Evolutionary conservation across 1,139 yeast species (phyloP), one percentile per base, ranked within the genome.

Genomic region (Wickerhamiella pararugosa): DNA sequence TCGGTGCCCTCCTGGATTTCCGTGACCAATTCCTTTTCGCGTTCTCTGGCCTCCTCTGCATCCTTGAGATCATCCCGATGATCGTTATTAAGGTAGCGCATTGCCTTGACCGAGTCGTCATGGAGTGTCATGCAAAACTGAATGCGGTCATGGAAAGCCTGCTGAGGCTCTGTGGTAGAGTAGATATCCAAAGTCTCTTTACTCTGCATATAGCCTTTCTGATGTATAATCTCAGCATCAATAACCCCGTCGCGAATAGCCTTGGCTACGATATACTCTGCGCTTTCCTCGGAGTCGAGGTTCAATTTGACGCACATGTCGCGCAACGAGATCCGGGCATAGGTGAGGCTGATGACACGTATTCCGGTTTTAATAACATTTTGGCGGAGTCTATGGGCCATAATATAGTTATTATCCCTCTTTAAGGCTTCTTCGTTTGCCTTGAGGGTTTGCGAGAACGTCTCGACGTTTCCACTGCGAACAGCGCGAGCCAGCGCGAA

Each of bases 311-410:
- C 73, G 63, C 98, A 92, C 42, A 75, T 74, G 58, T 92, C 98
- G 63, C 81, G 82, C 55, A 92, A 71, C 3, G 96, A 82, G 47
- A 92, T 90, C 59, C 77, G 80, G 45, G 93, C 82, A 65, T 92
- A 92, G 4, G 96, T 77, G 55, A 92, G 69, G 10, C 95, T 83
- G 56, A 92, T 84, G 55, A 84, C 82, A 62, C 98, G 75, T 49
- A 92, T 86, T 55, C 98, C 99, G 1, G 99, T 87, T 65, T 90
- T 92, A 62, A 92, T 90, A 49, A 92, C 99, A 60, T 90, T 92
- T 58, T 93, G 95, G 60, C 97, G 81, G 55, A 92, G 71, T 58
- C 98, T 75, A 40, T 84, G 71, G 41, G 92, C 92, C 53, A 92
- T 71, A 29, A 86, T 82, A 59, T 76, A 83, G 53, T 79, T 83